phyloP scores from a whole-genome alignment of 179 eudicot species.

The Silene coronaria region DNA sequence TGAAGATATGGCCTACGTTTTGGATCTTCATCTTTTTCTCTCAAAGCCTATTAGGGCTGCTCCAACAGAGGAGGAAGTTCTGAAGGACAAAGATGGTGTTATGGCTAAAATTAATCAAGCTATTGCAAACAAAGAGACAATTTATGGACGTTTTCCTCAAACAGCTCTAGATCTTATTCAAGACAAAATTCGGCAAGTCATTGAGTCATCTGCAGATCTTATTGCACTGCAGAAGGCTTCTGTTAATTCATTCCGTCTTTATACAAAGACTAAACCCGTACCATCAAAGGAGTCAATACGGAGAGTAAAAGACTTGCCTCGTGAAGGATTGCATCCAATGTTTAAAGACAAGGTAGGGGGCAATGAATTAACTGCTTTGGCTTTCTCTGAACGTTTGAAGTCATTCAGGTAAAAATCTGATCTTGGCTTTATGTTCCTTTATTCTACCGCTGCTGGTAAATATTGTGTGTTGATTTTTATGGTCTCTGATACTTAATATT shows the following conservation, averaged over 20 bases:
- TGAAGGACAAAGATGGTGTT: slow-evolving; percentile 52
- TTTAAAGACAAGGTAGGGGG: slow-evolving; percentile 52
- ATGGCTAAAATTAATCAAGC: slow-evolving; percentile 57
- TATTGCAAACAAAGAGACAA: slow-evolving; percentile 65
- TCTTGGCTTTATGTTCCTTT: neutral
- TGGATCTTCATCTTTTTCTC: slow-evolving; percentile 93
- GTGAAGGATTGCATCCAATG: slow-evolving; percentile 92
- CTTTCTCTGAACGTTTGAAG: slow-evolving; percentile 81
- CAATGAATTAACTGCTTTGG: slow-evolving; percentile 72
- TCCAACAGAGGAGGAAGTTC: slow-evolving; percentile 77
- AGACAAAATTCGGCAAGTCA: slow-evolving; percentile 71
- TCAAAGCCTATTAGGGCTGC: slow-evolving; percentile 82
- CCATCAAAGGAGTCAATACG: slow-evolving; percentile 83
- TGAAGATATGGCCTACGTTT: slow-evolving; percentile 71
- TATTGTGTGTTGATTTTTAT: neutral
- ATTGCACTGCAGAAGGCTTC: slow-evolving; percentile 49
- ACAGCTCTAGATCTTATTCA: slow-evolving; percentile 69
- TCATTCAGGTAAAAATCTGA: slow-evolving; percentile 50
- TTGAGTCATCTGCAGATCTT: slow-evolving; percentile 68
- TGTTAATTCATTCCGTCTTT: slow-evolving; percentile 57
- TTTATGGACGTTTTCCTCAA: slow-evolving; percentile 92
- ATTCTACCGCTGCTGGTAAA: neutral
- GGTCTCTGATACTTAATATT: neutral
- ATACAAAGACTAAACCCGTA: slow-evolving; percentile 55
- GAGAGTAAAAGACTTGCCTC: slow-evolving; percentile 66